phyloP scores from a whole-genome alignment of 108 stramenopile species.

The Nitzschia inconspicua region DNA sequence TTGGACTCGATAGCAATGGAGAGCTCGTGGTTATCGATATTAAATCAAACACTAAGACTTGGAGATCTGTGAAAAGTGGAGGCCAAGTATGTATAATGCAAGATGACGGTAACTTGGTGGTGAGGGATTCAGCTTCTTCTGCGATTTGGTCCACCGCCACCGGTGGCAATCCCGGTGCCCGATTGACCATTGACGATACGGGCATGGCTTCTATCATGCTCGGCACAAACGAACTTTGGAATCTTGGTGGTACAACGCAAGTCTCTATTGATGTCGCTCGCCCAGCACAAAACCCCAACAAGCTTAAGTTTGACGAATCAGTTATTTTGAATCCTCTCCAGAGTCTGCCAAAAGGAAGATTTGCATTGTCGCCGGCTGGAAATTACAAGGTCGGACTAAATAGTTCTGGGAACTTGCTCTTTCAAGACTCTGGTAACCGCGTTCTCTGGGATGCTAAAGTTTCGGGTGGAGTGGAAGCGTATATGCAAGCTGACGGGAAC shows the following conservation, averaged over 20 bases:
- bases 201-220: conserved; percentile 1
- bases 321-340: conserved; percentile 5
- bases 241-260: neutral
- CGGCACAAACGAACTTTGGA: too few relatives aligned
- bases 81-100: conserved; percentile 6
- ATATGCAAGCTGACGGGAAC: conserved; percentile 25
- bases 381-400: conserved; percentile 11
- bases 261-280: neutral
- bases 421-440: conserved; percentile 9
- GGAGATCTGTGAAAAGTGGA: conserved; percentile 3
- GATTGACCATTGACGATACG: conserved; percentile 13
- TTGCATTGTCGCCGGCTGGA: conserved; percentile 17
- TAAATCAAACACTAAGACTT: neutral
- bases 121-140: neutral
- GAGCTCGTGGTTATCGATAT: neutral
- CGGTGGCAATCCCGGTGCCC: conserved; percentile 3
- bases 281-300: neutral
- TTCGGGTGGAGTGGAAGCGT: neutral
- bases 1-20: neutral
- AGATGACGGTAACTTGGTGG: conserved; percentile 19
- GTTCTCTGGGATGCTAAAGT: conserved; percentile 13
- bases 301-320: neutral
- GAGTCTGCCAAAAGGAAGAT: conserved; percentile 8
- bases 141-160: conserved; percentile 12
- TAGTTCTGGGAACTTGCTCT: conserved; percentile 2